These are phyloP conservation scores for Antitrichia curtipendula DNA, from an alignment of 225 moss, liverwort and hornwort species.

Conservation along the genomic window DNA sequence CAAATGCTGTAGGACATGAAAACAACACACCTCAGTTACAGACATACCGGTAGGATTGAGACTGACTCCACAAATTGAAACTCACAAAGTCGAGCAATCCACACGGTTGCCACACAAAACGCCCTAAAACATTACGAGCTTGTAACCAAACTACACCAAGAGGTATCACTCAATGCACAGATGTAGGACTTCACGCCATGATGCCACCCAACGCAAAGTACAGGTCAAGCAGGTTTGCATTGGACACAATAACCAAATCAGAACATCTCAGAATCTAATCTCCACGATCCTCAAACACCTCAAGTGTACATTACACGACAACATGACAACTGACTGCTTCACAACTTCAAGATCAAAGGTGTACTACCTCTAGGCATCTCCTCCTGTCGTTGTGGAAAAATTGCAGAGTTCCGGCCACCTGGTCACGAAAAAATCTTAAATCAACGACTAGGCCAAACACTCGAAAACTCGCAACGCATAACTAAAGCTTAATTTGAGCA, in stretches of 20 bases:
- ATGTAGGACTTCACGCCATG: neutral
- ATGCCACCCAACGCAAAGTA: too few relatives aligned
- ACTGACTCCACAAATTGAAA: neutral
- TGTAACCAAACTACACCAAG: neutral
- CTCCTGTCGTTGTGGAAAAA: constrained; percentile 79
- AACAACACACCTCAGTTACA: too few relatives aligned
- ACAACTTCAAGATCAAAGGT: too few relatives aligned
- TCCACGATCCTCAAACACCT: too few relatives aligned
- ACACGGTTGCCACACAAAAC: too few relatives aligned
- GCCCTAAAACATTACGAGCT: too few relatives aligned
- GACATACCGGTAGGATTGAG: too few relatives aligned
- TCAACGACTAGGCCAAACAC: neutral
- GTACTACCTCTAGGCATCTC: constrained; percentile 70
- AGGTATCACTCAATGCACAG: too few relatives aligned
- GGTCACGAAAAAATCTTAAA: neutral
- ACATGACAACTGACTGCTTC: too few relatives aligned
- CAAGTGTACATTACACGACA: too few relatives aligned
- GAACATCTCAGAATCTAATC: neutral
- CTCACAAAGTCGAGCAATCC: neutral
- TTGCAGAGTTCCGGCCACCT: constrained; percentile 92
- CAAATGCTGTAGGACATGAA: too few relatives aligned
- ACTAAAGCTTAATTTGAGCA: neutral
- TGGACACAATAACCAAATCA: neutral
- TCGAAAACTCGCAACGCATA: neutral
- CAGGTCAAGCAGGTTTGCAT: neutral